Percentiles rank a stretch among this genome's conserved stretches.
Conservation (phyloP, 176 grass and related monocot genomes). For the Luzula sylvatica region DNA sequence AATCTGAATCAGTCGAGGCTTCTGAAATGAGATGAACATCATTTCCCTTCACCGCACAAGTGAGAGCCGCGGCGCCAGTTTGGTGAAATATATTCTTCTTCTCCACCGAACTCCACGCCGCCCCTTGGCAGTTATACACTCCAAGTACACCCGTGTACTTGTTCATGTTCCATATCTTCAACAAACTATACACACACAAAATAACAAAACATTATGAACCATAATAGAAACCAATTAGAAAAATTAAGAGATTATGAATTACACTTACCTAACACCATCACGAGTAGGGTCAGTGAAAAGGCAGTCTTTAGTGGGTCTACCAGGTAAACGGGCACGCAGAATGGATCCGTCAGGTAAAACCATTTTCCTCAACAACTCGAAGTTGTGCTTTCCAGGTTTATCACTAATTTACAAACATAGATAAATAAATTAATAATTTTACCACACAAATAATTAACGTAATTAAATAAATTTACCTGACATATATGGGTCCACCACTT, state of each 20-base stretch:
- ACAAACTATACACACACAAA: conserved; percentile 40
- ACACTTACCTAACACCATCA: conserved; percentile 66
- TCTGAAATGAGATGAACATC: conserved; percentile 74
- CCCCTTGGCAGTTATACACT: conserved; percentile 96
- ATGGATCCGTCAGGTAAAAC: conserved; percentile 82
- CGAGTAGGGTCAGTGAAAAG: conserved; percentile 77
- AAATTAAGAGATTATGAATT: neutral
- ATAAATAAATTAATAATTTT: conserved; percentile 13
- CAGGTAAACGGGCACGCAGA: conserved; percentile 61
- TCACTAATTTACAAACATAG: conserved; percentile 34
- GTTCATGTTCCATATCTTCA: conserved; percentile 99
- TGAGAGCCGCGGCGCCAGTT: conserved; percentile 37
- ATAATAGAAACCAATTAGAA: no score
- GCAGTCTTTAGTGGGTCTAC: conserved; percentile 73
- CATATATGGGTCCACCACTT: conserved; percentile 78
- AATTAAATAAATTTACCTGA: conserved; percentile 34
- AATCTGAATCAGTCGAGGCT: conserved; percentile 42
- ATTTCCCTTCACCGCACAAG: conserved; percentile 37
- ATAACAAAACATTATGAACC: neutral
- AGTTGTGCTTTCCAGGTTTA: conserved; percentile 81
- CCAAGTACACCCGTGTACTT: conserved; percentile 75
- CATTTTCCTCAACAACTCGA: conserved; percentile 77
- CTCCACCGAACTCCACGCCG: conserved; percentile 75
- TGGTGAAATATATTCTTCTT: conserved; percentile 83
- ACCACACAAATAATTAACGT: neutral